Percentiles rank a stretch among this genome's conserved stretches.
Evolutionary conservation across 1,139 yeast genomes (phyloP).

Genomic region (Nakaseomyces kungkrabaensis): DNA sequence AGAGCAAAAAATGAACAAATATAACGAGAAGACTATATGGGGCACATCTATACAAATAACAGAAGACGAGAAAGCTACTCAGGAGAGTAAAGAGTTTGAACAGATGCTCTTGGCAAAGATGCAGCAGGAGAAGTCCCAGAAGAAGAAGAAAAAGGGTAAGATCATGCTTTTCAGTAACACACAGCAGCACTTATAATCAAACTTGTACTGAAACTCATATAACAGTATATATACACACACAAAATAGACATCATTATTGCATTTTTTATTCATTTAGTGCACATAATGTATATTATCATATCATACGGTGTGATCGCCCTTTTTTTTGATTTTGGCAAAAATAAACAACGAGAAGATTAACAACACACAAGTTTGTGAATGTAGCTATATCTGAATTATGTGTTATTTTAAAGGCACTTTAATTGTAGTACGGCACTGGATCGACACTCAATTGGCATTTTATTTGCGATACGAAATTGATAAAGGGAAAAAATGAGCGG

Average conservation of each 20-base stretch:
- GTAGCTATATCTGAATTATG: no score
- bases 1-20: conserved; percentile 6
- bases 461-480: no score
- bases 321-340: no score
- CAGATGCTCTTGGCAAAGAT: conserved; percentile 22
- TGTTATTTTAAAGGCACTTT: no score
- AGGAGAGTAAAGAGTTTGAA: conserved; percentile 25
- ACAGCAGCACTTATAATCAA: conserved; percentile 7
- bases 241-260: no score
- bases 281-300: no score
- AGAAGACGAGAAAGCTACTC: conserved; percentile 19
- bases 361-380: no score
- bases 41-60: conserved; percentile 45
- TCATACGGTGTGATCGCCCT: no score
- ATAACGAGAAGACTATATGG: conserved; percentile 44
- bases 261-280: no score
- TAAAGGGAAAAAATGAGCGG: conserved; percentile 42
- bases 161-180: conserved; percentile 23
- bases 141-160: conserved; percentile 22
- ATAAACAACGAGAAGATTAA: no score
- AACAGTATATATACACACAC: no score
- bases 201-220: not conserved
- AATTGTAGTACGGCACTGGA: no score
- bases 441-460: not conserved
- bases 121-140: conserved; percentile 8